Evolutionary conservation across 139 green algal genomes (phyloP), one percentile per base, ranked within the genome.

Genomic region (Haematococcus lacustris): DNA sequence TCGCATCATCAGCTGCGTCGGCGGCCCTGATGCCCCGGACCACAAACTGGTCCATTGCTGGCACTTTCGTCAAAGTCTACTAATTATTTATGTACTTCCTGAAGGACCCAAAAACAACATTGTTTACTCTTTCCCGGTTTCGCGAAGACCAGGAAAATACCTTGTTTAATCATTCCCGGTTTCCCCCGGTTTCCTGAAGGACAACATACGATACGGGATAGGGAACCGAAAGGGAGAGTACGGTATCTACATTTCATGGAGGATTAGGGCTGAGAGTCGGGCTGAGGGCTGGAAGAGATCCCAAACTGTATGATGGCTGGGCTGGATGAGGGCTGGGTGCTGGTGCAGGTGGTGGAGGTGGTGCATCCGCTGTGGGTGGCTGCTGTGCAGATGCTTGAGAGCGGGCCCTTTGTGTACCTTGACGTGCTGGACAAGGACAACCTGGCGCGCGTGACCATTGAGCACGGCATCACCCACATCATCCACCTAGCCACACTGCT

Each of bases 391-490:
- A 3, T 69, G 63, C 63, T 69, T n/a, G 63, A 69, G 63, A 39
- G 6, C 17, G 63, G 63, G 13, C 63, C 63, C 30, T 69, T 69
- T 40, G 63, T 69, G 30, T 69, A 69, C 63, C 63, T 69, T 30
- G 63, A 69, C 32, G 63, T 69, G 53, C 30, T 26, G 53, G 75
- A 83, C 71, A 83, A 84, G 71, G 78, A 86, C 70, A 83, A 78
- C 66, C 70, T 90, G 51, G 67, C 76, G 30, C 57, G 81, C 26
- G 79, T 90, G 60, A 78, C 84, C 34, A 72, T 85, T 35, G 85
- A 90, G 71, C 76, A 85, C 30, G 80, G 85, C 41, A 66, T 84
- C 64, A 84, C 70, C 32, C 62, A 82, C 60, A 65, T 90, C 3
- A 60, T 90, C 9, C 71, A 76, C 30, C 62, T 60, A 4, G 51